Conservation (phyloP, 768 basidiomycete genomes). For the Crucibulum laeve region DNA sequence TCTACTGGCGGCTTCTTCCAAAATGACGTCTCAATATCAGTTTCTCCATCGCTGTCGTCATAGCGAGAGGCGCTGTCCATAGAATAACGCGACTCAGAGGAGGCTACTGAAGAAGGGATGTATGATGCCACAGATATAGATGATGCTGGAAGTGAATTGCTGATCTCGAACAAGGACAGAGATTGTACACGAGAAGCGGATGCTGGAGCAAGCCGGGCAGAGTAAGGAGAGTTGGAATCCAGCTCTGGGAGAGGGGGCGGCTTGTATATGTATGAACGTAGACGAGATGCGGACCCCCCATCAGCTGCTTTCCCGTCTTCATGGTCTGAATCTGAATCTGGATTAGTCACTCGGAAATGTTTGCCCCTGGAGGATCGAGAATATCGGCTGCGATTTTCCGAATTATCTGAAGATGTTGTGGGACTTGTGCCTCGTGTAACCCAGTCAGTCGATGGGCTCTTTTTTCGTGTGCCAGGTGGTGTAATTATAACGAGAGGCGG, state of each 20-base stretch:
- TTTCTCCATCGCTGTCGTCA: conserved; percentile 12
- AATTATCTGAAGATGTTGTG: conserved; percentile 8
- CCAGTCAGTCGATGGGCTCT: conserved; percentile 4
- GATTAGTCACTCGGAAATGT: neutral
- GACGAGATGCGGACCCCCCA: neutral
- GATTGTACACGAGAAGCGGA: neutral
- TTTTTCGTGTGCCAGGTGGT: conserved; percentile 20
- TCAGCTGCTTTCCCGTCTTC: neutral
- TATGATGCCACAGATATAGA: too few species aligned
- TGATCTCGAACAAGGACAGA: too few species aligned
- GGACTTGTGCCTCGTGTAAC: conserved; percentile 8
- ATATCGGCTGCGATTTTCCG: neutral
- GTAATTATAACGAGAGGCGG: conserved; percentile 31
- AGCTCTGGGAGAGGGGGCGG: conserved; percentile 21
- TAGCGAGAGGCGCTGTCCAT: too few species aligned
- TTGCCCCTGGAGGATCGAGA: neutral
- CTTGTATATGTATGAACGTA: neutral
- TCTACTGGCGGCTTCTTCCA: conserved; percentile 29
- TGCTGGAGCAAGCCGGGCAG: conserved; percentile 4
- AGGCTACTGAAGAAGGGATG: too few species aligned
- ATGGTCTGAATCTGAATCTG: neutral
- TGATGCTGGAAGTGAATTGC: too few species aligned
- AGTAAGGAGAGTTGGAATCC: conserved; percentile 3
- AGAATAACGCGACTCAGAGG: too few species aligned
- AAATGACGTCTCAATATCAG: conserved; percentile 12